Percentiles rank a stretch among this genome's conserved stretches.
Evolutionary conservation across 2,329 filamentous ascomycete genomes (phyloP).

Genomic region (Fusarium transvaalense): DNA sequence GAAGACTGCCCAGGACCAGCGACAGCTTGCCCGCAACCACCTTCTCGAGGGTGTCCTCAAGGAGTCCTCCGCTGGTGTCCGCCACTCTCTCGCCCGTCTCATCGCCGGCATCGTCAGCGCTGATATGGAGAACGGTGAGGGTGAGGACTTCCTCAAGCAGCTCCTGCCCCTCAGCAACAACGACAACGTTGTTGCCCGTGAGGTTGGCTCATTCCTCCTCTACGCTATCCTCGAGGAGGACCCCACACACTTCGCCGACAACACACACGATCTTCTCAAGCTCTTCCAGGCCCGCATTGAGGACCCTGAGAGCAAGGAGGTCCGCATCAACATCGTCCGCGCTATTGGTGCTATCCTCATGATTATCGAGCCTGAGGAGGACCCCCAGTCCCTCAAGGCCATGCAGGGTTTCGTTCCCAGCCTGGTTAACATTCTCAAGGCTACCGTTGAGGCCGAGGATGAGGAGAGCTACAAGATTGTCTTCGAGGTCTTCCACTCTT

Average conservation of each 20-base stretch:
- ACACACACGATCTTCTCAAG: slow-evolving; percentile 81
- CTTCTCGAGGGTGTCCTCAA: slow-evolving; percentile 86
- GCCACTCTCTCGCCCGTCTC: slow-evolving; percentile 89
- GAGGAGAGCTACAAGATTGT: slow-evolving; percentile 90
- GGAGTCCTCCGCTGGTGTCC: slow-evolving; percentile 80
- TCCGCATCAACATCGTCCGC: slow-evolving; percentile 93
- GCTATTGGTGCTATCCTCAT: slow-evolving; percentile 89
- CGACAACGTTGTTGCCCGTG: slow-evolving; percentile 80
- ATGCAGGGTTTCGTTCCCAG: slow-evolving; percentile 85
- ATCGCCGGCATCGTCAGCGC: slow-evolving; percentile 87
- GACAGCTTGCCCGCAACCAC: slow-evolving; percentile 82
- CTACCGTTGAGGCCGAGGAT: slow-evolving; percentile 81
- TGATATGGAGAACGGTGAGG: slow-evolving; percentile 80
- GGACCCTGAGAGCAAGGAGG: slow-evolving; percentile 90
- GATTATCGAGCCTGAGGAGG: slow-evolving; percentile 89
- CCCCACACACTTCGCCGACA: slow-evolving; percentile 84
- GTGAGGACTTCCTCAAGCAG: slow-evolving; percentile 83
- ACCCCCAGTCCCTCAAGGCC: slow-evolving; percentile 76
- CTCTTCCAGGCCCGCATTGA: slow-evolving; percentile 90
- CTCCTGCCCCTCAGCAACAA: slow-evolving; percentile 84
- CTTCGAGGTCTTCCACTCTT: slow-evolving; percentile 97
- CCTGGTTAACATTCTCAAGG: slow-evolving; percentile 92
- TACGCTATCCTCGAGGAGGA: slow-evolving; percentile 92
- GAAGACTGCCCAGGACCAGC: slow-evolving; percentile 78
- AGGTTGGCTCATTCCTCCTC: slow-evolving; percentile 92